Percentiles rank a stretch among this genome's conserved stretches.
Conservation (phyloP, 805 yeast genomes). For the Lipomyces japonicus region DNA sequence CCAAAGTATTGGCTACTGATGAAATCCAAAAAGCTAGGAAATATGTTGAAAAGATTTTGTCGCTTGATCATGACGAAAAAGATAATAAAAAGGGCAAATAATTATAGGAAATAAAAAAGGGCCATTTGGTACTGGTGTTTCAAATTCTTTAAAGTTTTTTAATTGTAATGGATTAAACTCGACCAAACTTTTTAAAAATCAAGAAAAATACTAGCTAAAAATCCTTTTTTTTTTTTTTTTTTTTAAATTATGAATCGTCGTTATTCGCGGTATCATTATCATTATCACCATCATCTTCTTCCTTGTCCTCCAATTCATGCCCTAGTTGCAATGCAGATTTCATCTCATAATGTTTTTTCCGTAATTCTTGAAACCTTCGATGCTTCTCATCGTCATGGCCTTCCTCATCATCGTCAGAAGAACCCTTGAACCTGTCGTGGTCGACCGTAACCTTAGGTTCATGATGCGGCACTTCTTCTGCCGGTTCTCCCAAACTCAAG, state of each 20-base stretch:
- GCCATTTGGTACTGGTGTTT: no score
- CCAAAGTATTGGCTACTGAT: no score
- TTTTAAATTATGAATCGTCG: background rate
- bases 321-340: constrained; percentile 33
- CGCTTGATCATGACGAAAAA: no score
- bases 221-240: background rate
- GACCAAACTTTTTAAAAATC: background rate
- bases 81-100: no score
- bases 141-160: no score
- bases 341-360: constrained; percentile 73
- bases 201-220: background rate
- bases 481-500: constrained; percentile 34
- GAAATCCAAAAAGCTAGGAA: no score
- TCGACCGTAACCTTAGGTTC: constrained; percentile 1
- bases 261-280: constrained; percentile 4
- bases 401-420: constrained; percentile 29
- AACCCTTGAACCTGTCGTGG: background rate
- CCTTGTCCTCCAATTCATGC: constrained; percentile 31
- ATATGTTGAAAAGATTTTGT: no score
- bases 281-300: constrained; percentile 25
- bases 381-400: constrained; percentile 47
- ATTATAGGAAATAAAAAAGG: no score
- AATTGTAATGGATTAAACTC: background rate
- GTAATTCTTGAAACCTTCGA: constrained; percentile 65
- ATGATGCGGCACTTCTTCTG: constrained; percentile 26